Evolutionary conservation across 805 yeast genomes (phyloP).

Genomic region (Saturnispora ahearnii): DNA sequence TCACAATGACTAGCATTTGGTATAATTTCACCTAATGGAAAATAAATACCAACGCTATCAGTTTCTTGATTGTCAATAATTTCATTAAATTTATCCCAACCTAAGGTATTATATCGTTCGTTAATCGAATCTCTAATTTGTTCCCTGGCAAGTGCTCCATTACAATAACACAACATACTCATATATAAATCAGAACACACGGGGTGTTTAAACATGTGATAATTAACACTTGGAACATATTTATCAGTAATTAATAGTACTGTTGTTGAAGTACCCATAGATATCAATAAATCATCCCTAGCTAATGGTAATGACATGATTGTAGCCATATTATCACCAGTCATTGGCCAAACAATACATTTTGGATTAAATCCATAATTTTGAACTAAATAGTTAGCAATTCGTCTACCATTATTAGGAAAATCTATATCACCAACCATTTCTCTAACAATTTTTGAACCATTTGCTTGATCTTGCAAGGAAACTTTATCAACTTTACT

Average conservation of each 20-base stretch:
- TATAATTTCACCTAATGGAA: slow-evolving; percentile 85
- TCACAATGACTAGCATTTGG: slow-evolving; percentile 69
- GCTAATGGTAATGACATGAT: slow-evolving; percentile 71
- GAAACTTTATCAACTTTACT: slow-evolving; percentile 32
- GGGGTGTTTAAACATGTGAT: slow-evolving; percentile 83
- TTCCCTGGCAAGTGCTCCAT: slow-evolving; percentile 84
- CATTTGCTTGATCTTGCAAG: slow-evolving; percentile 21
- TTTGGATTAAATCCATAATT: slow-evolving; percentile 53
- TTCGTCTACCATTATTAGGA: slow-evolving; percentile 38
- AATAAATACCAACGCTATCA: slow-evolving; percentile 57
- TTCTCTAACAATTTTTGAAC: slow-evolving; percentile 32
- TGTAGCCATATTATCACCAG: slow-evolving; percentile 90
- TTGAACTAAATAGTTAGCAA: slow-evolving; percentile 51
- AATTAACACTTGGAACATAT: slow-evolving; percentile 69
- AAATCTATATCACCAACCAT: slow-evolving; percentile 51
- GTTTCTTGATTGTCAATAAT: slow-evolving; percentile 38
- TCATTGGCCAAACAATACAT: slow-evolving; percentile 65
- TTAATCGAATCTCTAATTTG: slow-evolving; percentile 57
- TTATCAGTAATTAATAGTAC: slow-evolving; percentile 71
- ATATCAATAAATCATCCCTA: slow-evolving; percentile 67
- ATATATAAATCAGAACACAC: slow-evolving; percentile 65
- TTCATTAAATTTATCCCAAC: slow-evolving; percentile 58
- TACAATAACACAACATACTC: slow-evolving; percentile 95
- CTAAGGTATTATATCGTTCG: slow-evolving; percentile 26
- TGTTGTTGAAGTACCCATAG: slow-evolving; percentile 90